Percentiles rank a stretch among this genome's conserved stretches.
Evolutionary conservation across 805 yeast genomes (phyloP).

Genomic region (Wickerhamomyces canadensis): DNA sequence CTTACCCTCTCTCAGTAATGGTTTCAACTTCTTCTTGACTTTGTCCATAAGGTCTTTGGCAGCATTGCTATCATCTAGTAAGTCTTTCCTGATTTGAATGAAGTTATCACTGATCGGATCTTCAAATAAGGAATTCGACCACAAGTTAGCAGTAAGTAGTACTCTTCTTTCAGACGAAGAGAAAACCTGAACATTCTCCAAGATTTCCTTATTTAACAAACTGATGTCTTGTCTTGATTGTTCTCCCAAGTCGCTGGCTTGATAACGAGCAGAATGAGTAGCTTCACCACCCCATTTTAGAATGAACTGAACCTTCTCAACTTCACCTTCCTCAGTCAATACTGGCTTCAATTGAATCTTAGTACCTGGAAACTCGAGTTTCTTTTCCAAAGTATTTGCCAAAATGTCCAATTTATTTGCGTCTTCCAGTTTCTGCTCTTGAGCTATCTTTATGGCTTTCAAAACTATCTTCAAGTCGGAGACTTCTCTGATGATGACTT

Average conservation of each 20-base stretch:
- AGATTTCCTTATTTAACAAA: constrained; percentile 75
- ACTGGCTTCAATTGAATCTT: constrained; percentile 94
- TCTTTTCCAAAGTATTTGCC: constrained; percentile 80
- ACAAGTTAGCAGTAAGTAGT: constrained; percentile 83
- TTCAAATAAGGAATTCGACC: constrained; percentile 62
- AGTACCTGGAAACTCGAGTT: constrained; percentile 89
- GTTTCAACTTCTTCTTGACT: constrained; percentile 94
- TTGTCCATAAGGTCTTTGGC: constrained; percentile 97
- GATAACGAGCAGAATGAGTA: constrained; percentile 93
- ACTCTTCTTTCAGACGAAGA: constrained; percentile 96
- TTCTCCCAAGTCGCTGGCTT: constrained; percentile 93
- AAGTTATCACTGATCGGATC: constrained; percentile 73
- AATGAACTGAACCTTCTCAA: constrained; percentile 93
- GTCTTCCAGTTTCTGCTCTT: constrained; percentile 76
- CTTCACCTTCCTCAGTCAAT: constrained; percentile 56
- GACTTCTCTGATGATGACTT: constrained; percentile 88
- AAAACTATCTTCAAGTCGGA: constrained; percentile 81
- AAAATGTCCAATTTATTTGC: constrained; percentile 68
- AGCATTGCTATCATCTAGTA: constrained; percentile 94
- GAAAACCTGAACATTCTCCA: constrained; percentile 79
- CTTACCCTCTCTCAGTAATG: constrained; percentile 88
- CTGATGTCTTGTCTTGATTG: constrained; percentile 90
- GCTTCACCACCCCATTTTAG: constrained; percentile 99
- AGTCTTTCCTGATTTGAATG: constrained; percentile 78
- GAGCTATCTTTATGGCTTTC: constrained; percentile 78